These are phyloP conservation scores for Salvia splendens DNA, from an alignment of 257 asterid genomes.

Conservation along the genomic window DNA sequence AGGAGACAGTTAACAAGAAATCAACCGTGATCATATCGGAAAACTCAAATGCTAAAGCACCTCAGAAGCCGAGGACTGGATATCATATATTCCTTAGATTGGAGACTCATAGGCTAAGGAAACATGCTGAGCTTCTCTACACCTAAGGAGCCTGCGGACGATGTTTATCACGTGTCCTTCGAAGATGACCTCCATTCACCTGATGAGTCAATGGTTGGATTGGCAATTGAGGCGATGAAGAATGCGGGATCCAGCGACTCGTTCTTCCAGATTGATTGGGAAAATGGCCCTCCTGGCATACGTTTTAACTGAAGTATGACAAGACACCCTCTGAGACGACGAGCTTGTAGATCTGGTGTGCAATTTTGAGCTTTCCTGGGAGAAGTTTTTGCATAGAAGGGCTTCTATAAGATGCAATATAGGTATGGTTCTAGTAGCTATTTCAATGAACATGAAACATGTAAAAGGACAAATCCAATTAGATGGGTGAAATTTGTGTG, in stretches of 20 bases:
- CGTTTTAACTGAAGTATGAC: not conserved
- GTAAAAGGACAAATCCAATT: too few relatives aligned
- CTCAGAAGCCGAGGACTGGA: slow-evolving; percentile 54
- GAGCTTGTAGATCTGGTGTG: not conserved
- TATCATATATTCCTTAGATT: slow-evolving; percentile 58
- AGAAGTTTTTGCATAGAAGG: not conserved
- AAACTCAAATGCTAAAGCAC: slow-evolving; percentile 33
- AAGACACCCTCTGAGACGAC: not conserved
- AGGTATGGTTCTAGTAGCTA: not conserved
- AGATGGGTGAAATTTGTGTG: too few relatives aligned
- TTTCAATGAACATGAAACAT: too few relatives aligned
- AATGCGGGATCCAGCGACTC: slow-evolving; percentile 47
- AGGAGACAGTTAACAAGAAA: slow-evolving; percentile 30
- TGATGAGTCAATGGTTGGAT: slow-evolving; percentile 40
- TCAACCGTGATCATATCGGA: slow-evolving; percentile 22
- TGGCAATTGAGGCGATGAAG: slow-evolving; percentile 48
- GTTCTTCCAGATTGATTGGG: slow-evolving; percentile 51
- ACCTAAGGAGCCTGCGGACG: slow-evolving; percentile 32
- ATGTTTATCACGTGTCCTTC: slow-evolving; percentile 47
- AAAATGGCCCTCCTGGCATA: not conserved
- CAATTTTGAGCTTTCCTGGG: too few relatives aligned
- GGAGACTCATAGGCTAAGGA: slow-evolving; percentile 55
- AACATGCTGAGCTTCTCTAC: slow-evolving; percentile 40
- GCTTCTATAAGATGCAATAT: not conserved
- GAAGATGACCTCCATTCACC: slow-evolving; percentile 32